These are phyloP conservation scores for Sungouiozyma ichnusensis DNA, from an alignment of 805 yeast species.

Conservation along the genomic window DNA sequence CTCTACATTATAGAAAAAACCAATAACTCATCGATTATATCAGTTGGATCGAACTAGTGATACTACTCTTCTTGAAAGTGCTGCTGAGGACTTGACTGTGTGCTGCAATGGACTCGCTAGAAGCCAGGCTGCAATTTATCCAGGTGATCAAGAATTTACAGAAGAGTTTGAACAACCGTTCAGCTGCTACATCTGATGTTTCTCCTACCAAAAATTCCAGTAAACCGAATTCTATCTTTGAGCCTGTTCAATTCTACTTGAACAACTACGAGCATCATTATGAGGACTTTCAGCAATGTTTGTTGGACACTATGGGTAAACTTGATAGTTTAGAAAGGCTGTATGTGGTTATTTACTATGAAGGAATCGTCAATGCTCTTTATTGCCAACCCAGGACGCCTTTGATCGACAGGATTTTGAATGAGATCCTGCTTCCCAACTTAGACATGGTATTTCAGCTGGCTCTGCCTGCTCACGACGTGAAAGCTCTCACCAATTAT, in stretches of 20 bases:
- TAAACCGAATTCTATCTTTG: constrained; percentile 41
- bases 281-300: constrained; percentile 28
- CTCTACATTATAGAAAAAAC: background rate
- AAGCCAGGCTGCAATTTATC: constrained; percentile 66
- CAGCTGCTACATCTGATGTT: constrained; percentile 53
- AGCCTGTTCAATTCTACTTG: constrained; percentile 24
- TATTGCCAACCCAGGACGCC: constrained; percentile 18
- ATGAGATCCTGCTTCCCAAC: constrained; percentile 3
- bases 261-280: constrained; percentile 21
- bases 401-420: constrained; percentile 3
- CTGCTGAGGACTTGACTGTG: background rate
- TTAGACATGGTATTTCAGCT: background rate
- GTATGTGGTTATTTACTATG: constrained; percentile 16
- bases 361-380: constrained; percentile 2
- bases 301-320: constrained; percentile 23
- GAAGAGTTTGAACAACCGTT: constrained; percentile 31
- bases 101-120: constrained; percentile 74
- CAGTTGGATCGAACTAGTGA: too few relatives aligned
- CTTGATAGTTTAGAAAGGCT: constrained; percentile 25
- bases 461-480: constrained; percentile 2
- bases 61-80: too few relatives aligned
- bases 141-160: constrained; percentile 54
- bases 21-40: too few relatives aligned
- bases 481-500: constrained; percentile 3
- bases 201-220: constrained; percentile 33